Percentiles rank a stretch among this genome's conserved stretches.
These are phyloP conservation scores for Theileria orientalis DNA, from an alignment of 169 alveolate genomes.

Conservation along the genomic window DNA sequence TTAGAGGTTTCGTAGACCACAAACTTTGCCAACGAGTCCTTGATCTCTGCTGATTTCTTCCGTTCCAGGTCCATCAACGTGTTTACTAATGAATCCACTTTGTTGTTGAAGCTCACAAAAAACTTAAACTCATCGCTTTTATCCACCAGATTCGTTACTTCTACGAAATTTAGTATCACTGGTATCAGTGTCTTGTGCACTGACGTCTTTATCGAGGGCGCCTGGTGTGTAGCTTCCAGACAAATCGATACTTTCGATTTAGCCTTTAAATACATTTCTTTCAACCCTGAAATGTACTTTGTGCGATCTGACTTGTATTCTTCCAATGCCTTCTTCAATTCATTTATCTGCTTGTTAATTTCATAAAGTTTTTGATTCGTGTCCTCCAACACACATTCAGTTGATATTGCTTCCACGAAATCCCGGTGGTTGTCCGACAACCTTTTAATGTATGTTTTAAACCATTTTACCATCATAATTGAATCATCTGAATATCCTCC, in stretches of 20 bases:
- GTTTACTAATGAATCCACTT: not conserved
- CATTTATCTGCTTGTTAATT: conserved; percentile 1
- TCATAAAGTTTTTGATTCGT: not conserved
- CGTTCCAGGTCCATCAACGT: conserved; percentile 20
- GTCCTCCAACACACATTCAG: conserved; percentile 38
- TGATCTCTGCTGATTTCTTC: conserved; percentile 6
- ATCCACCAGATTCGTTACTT: not conserved
- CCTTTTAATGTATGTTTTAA: conserved; percentile 25
- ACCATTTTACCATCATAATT: too few species aligned
- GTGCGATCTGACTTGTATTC: conserved; percentile 24
- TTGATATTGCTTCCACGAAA: conserved; percentile 50
- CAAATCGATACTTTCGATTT: conserved; percentile 44
- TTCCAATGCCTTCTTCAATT: conserved; percentile 3
- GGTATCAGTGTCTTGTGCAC: conserved; percentile 50
- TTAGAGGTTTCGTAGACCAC: conserved; percentile 61
- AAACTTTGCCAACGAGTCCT: conserved; percentile 33
- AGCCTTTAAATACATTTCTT: conserved; percentile 40
- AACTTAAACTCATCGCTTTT: not conserved
- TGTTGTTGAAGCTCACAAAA: conserved; percentile 4
- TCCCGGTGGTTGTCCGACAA: conserved; percentile 51
- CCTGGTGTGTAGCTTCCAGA: conserved; percentile 55
- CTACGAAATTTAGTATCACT: conserved; percentile 41
- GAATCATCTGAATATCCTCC: too few species aligned
- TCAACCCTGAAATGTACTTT: conserved; percentile 12
- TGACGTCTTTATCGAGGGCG: conserved; percentile 51